These are phyloP conservation scores for Mucor ambiguus DNA, from an alignment of 371 early-diverging fungal genomes.

Conservation along the genomic window DNA sequence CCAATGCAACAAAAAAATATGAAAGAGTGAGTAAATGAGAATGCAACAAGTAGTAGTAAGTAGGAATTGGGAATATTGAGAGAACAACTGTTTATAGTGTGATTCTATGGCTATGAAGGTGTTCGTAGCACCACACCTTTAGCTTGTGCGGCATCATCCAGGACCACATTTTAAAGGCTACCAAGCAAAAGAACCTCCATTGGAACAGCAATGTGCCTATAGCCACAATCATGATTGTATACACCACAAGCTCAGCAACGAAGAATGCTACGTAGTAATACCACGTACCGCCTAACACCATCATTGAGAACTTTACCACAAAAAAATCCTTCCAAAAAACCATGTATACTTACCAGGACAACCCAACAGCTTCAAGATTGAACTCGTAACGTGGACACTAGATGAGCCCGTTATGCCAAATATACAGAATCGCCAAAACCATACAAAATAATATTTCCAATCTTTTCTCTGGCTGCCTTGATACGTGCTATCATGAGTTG, in stretches of 20 bases:
- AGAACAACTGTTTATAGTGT: slow-evolving; percentile 7
- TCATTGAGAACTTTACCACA: background rate
- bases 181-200: slow-evolving; percentile 38
- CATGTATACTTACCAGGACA: slow-evolving; percentile 18
- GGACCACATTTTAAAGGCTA: slow-evolving; percentile 44
- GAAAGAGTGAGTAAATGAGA: background rate
- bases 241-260: slow-evolving; percentile 39
- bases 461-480: slow-evolving; percentile 6
- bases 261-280: slow-evolving; percentile 38
- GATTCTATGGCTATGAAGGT: slow-evolving; percentile 19
- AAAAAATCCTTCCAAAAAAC: background rate
- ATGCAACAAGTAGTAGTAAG: background rate
- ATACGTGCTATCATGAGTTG: background rate
- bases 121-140: slow-evolving; percentile 24
- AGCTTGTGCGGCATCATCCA: slow-evolving; percentile 27
- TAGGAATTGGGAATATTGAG: background rate
- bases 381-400: slow-evolving; percentile 41
- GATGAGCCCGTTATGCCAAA: slow-evolving; percentile 48
- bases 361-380: slow-evolving; percentile 12
- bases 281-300: slow-evolving; percentile 21
- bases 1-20: background rate
- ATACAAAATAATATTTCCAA: slow-evolving; percentile 20
- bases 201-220: slow-evolving; percentile 44
- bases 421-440: slow-evolving; percentile 42
- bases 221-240: slow-evolving; percentile 39